These are phyloP conservation scores for Neurospora sp. DNA, from an alignment of 495 filamentous ascomycete species.

Conservation along the genomic window DNA sequence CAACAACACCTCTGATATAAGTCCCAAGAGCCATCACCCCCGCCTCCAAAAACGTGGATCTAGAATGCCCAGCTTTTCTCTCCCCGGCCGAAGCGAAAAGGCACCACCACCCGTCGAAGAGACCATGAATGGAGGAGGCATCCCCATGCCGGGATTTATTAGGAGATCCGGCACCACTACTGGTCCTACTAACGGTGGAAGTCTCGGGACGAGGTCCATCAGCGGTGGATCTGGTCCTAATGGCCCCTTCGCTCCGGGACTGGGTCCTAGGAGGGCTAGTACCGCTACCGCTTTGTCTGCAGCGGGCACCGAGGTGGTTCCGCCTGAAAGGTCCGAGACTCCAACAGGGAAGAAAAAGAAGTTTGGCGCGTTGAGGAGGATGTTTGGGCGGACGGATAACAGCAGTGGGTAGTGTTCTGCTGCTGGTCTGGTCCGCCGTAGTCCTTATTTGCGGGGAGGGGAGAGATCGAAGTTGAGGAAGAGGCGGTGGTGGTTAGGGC, in stretches of 20 bases:
- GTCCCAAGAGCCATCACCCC: not conserved
- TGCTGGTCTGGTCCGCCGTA: not conserved
- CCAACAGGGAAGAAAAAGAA: conserved; percentile 46
- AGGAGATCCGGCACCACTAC: not conserved
- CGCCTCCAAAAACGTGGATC: not conserved
- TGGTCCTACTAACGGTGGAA: conserved; percentile 3
- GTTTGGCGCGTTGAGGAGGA: conserved; percentile 44
- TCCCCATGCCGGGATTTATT: not conserved
- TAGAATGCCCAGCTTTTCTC: not conserved
- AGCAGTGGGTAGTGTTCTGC: not conserved
- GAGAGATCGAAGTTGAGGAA: not conserved
- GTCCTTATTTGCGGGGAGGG: not conserved
- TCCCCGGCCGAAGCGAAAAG: not conserved
- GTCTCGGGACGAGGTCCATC: conserved; percentile 21
- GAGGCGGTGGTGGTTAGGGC: not conserved
- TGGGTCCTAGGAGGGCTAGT: conserved; percentile 8
- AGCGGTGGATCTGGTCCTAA: conserved; percentile 5
- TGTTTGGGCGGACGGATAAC: conserved; percentile 37
- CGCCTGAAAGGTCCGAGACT: conserved; percentile 15
- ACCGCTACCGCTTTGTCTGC: conserved; percentile 4
- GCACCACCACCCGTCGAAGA: conserved; percentile 21
- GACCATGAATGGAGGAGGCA: conserved; percentile 1
- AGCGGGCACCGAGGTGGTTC: conserved; percentile 8
- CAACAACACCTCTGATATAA: conserved; percentile 10
- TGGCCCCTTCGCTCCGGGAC: not conserved